Conservation (phyloP, 2,329 filamentous ascomycete genomes). For the Aspergillus phoenicis region DNA sequence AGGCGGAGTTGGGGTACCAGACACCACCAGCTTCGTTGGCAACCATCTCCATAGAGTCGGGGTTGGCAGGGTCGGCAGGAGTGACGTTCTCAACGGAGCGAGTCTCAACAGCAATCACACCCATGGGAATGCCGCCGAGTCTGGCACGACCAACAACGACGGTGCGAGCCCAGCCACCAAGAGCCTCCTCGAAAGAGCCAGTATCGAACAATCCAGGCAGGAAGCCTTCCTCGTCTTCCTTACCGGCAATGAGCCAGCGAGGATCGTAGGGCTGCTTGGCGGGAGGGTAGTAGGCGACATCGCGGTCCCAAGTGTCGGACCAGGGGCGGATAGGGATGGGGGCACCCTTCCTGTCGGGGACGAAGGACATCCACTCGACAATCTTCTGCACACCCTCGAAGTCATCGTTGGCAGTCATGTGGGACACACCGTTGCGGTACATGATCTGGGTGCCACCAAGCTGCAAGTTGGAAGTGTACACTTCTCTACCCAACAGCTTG, state of each 20-base stretch:
- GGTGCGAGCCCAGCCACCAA: conserved; percentile 95
- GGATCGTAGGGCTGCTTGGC: conserved; percentile 89
- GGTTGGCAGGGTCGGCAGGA: conserved; percentile 95
- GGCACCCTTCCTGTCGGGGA: conserved; percentile 91
- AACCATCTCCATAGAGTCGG: conserved; percentile 96
- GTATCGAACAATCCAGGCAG: conserved; percentile 92
- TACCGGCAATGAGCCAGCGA: conserved; percentile 87
- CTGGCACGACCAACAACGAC: conserved; percentile 96
- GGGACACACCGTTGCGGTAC: conserved; percentile 99
- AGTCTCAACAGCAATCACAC: conserved; percentile 96
- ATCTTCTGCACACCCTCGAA: conserved; percentile 98
- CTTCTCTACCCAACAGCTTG: conserved; percentile 95
- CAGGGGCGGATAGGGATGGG: conserved; percentile 90
- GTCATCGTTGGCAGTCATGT: conserved; percentile 97
- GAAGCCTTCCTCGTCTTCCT: conserved; percentile 81
- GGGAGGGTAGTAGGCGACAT: conserved; percentile 77
- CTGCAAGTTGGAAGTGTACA: conserved; percentile 98
- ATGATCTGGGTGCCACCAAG: conserved; percentile 99
- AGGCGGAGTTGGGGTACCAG: conserved; percentile 99
- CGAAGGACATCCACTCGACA: conserved; percentile 95
- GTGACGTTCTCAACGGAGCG: conserved; percentile 95
- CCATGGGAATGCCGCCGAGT: conserved; percentile 94
- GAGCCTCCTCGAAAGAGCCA: conserved; percentile 93
- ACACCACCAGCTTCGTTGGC: conserved; percentile 95
- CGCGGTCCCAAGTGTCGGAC: conserved; percentile 87